Percentiles rank a stretch among this genome's conserved stretches.
phyloP scores from a whole-genome alignment of 192 early-diverging fungal genomes.

The Pilobolus umbonatus region DNA sequence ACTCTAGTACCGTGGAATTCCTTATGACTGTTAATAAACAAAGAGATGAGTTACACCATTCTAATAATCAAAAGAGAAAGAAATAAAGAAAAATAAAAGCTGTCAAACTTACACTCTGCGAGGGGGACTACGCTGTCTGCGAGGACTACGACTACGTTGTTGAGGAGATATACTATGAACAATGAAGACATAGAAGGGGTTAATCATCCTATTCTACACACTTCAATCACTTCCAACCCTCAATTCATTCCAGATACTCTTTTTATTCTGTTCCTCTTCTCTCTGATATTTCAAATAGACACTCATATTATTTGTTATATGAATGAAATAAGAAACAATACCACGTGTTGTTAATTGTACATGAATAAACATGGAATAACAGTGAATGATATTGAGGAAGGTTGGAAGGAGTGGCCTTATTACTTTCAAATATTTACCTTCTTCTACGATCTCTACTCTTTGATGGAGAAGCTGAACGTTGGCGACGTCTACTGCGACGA shows the following conservation, averaged over 20 bases:
- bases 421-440: constrained; percentile 7
- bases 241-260: background rate
- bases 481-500: constrained; percentile 13
- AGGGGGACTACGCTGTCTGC: constrained; percentile 13
- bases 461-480: constrained; percentile 23
- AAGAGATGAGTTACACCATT: background rate
- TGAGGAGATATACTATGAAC: constrained; percentile 19
- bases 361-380: too few relatives aligned
- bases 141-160: constrained; percentile 20
- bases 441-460: constrained; percentile 22
- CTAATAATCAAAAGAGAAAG: constrained; percentile 7
- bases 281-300: constrained; percentile 5
- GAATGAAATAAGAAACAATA: background rate
- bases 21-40: background rate
- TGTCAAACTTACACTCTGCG: background rate
- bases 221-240: constrained; percentile 5
- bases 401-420: too few relatives aligned
- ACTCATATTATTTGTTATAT: background rate
- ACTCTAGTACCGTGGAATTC: constrained; percentile 33
- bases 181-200: constrained; percentile 1
- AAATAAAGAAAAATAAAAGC: too few relatives aligned
- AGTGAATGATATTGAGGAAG: too few relatives aligned
- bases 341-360: too few relatives aligned
- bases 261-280: background rate
- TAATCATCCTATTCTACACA: background rate